These are phyloP conservation scores for Jatropha curcas DNA, from an alignment of 345 rosid species.

Conservation along the genomic window DNA sequence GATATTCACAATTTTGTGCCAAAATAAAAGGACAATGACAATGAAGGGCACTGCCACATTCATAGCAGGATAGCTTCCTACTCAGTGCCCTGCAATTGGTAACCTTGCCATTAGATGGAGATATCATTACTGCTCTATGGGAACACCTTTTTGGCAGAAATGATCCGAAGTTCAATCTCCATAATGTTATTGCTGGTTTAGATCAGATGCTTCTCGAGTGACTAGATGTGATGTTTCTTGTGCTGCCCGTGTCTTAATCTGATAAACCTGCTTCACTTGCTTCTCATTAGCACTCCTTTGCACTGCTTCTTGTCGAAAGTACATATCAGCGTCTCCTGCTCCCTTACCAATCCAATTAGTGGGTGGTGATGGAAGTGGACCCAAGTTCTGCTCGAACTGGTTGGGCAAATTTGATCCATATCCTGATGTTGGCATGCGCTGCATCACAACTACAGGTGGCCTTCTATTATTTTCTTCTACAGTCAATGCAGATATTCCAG, in stretches of 20 bases:
- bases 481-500: conserved; percentile 52
- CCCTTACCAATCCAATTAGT: conserved; percentile 54
- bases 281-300: conserved; percentile 45
- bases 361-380: conserved; percentile 63
- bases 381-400: conserved; percentile 41
- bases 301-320: conserved; percentile 39
- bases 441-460: conserved; percentile 19
- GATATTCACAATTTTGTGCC: not conserved
- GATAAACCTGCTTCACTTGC: conserved; percentile 57
- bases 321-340: conserved; percentile 35
- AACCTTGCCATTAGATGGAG: not conserved
- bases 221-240: conserved; percentile 30
- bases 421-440: conserved; percentile 37
- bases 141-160: not conserved
- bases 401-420: conserved; percentile 24
- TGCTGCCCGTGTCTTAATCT: conserved; percentile 42
- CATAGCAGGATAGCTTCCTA: too few species aligned
- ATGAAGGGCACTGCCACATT: not conserved
- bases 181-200: conserved; percentile 18
- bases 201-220: not conserved
- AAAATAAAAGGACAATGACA: not conserved
- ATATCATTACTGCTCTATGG: not conserved
- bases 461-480: conserved; percentile 50
- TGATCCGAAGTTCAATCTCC: not conserved
- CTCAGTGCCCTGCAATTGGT: not conserved